Evolutionary conservation across 73 alveolate species (phyloP).

Genomic region (Blepharisma stoltei): DNA sequence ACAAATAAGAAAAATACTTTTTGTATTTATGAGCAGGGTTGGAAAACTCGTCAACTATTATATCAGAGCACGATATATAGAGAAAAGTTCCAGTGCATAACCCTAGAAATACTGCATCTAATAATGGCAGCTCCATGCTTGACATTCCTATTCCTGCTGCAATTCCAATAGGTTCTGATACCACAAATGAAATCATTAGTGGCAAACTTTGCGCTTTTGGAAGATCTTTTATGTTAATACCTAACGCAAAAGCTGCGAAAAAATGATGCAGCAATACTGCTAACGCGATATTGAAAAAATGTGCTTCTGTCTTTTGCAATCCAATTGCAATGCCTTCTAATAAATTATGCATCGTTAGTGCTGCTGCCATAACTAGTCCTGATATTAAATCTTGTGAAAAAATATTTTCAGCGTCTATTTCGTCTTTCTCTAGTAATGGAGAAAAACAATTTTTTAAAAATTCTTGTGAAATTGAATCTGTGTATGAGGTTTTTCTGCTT

Average conservation of each 20-base stretch:
- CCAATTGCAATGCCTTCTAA: conserved; percentile 79
- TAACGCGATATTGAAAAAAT: conserved; percentile 54
- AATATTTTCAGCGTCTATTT: not conserved
- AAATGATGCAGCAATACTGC: conserved; percentile 81
- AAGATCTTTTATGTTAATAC: conserved; percentile 57
- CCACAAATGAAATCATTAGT: conserved; percentile 44
- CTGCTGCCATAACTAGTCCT: conserved; percentile 52
- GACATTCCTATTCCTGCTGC: conserved; percentile 45
- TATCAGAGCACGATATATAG: conserved; percentile 75
- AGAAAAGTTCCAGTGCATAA: conserved; percentile 78
- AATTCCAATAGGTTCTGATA: conserved; percentile 60
- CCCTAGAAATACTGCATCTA: conserved; percentile 53
- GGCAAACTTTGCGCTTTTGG: conserved; percentile 6
- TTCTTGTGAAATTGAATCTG: not conserved
- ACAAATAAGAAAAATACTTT: no score
- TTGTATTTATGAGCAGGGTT: no score
- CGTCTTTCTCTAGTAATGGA: not conserved
- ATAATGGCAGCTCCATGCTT: conserved; percentile 21
- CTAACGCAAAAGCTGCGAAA: conserved; percentile 85
- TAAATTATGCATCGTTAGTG: conserved; percentile 60
- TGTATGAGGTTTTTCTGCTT: no score
- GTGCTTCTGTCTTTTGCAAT: conserved; percentile 29
- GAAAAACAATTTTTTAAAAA: not conserved
- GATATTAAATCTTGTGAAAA: not conserved
- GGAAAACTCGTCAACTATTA: conserved; percentile 67